Evolutionary conservation across 2,329 filamentous ascomycete species (phyloP).

Genomic region (Septoria petroselini): DNA sequence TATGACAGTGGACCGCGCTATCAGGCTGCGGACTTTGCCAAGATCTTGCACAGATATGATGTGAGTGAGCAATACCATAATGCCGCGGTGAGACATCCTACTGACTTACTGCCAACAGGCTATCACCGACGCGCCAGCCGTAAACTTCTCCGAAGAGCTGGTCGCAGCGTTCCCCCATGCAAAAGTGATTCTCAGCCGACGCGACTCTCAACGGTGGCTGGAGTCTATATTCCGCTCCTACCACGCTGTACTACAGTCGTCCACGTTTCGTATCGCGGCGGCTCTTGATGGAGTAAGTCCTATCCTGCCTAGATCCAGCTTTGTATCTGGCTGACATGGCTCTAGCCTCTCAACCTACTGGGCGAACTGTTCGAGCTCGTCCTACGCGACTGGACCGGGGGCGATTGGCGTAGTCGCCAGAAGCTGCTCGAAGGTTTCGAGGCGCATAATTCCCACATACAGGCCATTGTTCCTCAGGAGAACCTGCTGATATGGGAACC

Average conservation of each 20-base stretch:
- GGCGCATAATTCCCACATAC: conserved; percentile 15
- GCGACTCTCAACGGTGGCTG: conserved; percentile 40
- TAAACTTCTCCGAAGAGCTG: conserved; percentile 34
- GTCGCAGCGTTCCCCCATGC: conserved; percentile 61
- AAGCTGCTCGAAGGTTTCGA: conserved; percentile 13
- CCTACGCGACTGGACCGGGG: conserved; percentile 12
- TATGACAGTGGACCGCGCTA: conserved; percentile 12
- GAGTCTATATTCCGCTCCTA: conserved; percentile 10
- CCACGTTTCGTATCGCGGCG: conserved; percentile 10
- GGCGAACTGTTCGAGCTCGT: conserved; percentile 12
- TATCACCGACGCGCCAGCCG: conserved; percentile 9
- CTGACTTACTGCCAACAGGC: background rate
- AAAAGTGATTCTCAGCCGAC: conserved; percentile 60
- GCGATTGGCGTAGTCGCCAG: conserved; percentile 10
- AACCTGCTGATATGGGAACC: conserved; percentile 30
- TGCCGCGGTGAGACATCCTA: background rate
- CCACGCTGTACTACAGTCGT: conserved; percentile 2
- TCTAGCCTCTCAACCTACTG: conserved; percentile 7
- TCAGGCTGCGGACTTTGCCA: conserved; percentile 6
- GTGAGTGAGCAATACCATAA: background rate
- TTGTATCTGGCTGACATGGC: background rate
- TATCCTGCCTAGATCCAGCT: background rate
- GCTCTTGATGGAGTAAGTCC: conserved; percentile 2
- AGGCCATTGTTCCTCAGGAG: conserved; percentile 19
- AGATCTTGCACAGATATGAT: conserved; percentile 12